These are phyloP conservation scores for Oehlia diaphana DNA, from an alignment of 192 early-diverging fungal genomes.

Conservation along the genomic window DNA sequence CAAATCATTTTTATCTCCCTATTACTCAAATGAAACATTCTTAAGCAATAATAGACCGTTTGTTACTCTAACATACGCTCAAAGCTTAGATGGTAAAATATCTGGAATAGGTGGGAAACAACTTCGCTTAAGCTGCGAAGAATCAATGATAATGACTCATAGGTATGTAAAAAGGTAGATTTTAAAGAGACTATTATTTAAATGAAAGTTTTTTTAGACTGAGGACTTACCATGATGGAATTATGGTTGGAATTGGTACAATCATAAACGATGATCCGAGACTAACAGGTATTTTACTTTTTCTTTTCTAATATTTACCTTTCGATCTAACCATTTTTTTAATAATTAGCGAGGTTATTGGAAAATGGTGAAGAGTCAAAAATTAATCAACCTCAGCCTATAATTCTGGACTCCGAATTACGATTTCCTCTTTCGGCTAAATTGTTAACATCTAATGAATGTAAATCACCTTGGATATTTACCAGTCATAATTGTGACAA, in stretches of 20 bases:
- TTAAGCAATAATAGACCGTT: conserved; percentile 32
- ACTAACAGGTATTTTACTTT: conserved; percentile 49
- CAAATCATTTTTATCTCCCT: neutral
- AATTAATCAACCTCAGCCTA: conserved; percentile 66
- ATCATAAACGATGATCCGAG: conserved; percentile 79
- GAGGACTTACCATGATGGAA: conserved; percentile 73
- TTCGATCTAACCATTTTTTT: neutral
- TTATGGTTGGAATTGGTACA: conserved; percentile 85
- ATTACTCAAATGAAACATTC: neutral
- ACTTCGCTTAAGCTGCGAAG: conserved; percentile 68
- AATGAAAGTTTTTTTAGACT: conserved; percentile 38
- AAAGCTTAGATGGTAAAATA: conserved; percentile 87
- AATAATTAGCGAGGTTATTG: conserved; percentile 27
- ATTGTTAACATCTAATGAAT: conserved; percentile 45
- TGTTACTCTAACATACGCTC: conserved; percentile 87
- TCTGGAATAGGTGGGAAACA: conserved; percentile 52
- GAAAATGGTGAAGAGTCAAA: neutral
- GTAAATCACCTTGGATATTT: conserved; percentile 58
- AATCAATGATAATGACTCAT: conserved; percentile 84
- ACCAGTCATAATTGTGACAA: conserved; percentile 34
- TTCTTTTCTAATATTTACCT: neutral
- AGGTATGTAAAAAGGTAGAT: conserved; percentile 27
- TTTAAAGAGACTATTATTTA: neutral
- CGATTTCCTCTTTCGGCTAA: conserved; percentile 60
- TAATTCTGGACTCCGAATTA: conserved; percentile 76